phyloP scores from a whole-genome alignment of 768 basidiomycete species.

The Tricholoma hemisulphureum region DNA sequence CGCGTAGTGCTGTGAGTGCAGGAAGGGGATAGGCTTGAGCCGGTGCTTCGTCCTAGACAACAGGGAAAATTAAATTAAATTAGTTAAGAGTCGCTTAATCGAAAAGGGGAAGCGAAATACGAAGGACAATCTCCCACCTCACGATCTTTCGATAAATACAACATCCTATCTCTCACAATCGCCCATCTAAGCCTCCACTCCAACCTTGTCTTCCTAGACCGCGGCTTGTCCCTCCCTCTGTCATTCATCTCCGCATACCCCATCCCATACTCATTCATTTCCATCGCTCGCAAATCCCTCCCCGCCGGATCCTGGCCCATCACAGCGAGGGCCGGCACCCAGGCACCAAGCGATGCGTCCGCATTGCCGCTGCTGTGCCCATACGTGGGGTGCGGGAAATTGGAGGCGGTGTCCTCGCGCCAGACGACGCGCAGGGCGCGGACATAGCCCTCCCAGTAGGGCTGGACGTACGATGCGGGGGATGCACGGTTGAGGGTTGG shows the following conservation, averaged over 20 bases:
- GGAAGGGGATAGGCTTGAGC: conserved; percentile 40
- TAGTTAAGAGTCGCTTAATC: neutral
- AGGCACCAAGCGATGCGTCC: conserved; percentile 8
- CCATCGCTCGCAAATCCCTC: neutral
- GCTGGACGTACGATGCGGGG: conserved; percentile 43
- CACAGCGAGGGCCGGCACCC: neutral
- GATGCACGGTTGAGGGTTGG: conserved; percentile 32
- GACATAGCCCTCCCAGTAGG: conserved; percentile 59
- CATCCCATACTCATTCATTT: neutral
- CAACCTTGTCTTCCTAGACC: conserved; percentile 29
- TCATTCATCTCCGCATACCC: neutral
- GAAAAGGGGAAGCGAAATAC: neutral
- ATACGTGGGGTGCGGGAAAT: conserved; percentile 7
- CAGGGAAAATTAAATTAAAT: neutral
- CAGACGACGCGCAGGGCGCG: conserved; percentile 48
- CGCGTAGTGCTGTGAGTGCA: conserved; percentile 42
- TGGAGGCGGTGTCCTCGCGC: conserved; percentile 11
- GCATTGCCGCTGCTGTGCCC: conserved; percentile 11
- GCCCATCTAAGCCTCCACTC: conserved; percentile 69
- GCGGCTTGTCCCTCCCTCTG: neutral
- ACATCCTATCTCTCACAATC: conserved; percentile 53
- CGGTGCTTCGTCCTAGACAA: conserved; percentile 37
- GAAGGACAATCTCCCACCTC: conserved; percentile 37
- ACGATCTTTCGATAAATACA: conserved; percentile 54
- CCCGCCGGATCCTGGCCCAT: neutral